Conservation (phyloP, 139 green algal species). For the Chlorella sp. region DNA sequence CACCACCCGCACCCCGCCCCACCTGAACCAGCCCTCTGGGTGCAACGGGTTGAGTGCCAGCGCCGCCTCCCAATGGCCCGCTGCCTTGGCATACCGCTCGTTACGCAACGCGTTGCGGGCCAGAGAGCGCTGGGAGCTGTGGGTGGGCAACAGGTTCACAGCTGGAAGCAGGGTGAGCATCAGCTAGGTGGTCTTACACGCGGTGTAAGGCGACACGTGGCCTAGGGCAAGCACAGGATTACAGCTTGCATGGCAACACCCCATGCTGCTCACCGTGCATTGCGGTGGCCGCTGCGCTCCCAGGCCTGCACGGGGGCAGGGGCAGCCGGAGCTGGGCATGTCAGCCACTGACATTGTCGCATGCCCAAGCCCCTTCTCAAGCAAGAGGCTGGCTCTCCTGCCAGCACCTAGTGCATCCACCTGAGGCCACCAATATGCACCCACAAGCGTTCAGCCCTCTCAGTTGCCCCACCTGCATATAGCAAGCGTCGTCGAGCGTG, state of each 20-base stretch:
- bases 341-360: no score
- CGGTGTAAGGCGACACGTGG: no score
- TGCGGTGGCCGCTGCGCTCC: conserved; percentile 69
- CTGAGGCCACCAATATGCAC: no score
- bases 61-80: conserved; percentile 76
- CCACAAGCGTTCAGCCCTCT: no score
- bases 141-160: no score
- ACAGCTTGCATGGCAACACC: not conserved
- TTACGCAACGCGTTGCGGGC: conserved; percentile 52
- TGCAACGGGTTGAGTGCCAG: conserved; percentile 89
- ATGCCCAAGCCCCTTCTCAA: no score
- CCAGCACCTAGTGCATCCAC: no score
- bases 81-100: conserved; percentile 63
- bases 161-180: no score
- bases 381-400: no score
- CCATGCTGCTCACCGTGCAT: conserved; percentile 39
- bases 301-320: conserved; percentile 64
- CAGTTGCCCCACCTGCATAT: conserved; percentile 40
- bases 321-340: no score
- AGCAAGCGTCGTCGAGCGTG: conserved; percentile 73
- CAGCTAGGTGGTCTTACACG: no score
- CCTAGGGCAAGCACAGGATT: no score
- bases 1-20: not conserved
- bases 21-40: conserved; percentile 89
- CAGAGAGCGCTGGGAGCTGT: conserved; percentile 82